Conservation (phyloP, 305 asterid species). For the Salvia sclarea region DNA sequence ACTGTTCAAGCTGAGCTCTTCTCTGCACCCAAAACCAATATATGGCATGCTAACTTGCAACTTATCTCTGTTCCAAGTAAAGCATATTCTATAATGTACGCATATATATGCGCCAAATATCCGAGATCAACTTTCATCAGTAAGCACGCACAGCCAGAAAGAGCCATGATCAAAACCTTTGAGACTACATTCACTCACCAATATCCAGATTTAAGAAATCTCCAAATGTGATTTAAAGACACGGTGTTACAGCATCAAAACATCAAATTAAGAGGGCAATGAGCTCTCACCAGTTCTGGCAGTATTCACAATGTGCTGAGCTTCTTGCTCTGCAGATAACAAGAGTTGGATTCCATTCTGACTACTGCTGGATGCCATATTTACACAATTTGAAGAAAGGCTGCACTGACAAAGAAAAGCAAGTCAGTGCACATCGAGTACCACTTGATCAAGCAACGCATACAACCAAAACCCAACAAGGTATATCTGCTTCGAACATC, state of each 20-base stretch:
- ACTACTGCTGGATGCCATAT: constrained; percentile 59
- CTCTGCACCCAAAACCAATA: neutral
- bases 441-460: neutral
- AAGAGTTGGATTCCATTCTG: constrained; percentile 67
- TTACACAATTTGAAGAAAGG: constrained; percentile 23
- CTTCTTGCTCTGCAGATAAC: constrained; percentile 76
- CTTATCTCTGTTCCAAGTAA: neutral
- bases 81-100: neutral
- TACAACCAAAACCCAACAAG: too few relatives aligned
- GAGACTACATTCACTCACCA: neutral
- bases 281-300: constrained; percentile 61
- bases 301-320: constrained; percentile 69
- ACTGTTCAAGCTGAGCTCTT: too few relatives aligned
- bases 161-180: neutral
- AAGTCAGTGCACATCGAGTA: neutral
- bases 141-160: neutral
- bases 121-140: neutral
- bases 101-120: neutral
- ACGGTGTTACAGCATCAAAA: constrained; percentile 2
- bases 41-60: neutral
- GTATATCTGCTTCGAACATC: neutral
- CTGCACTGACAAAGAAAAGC: constrained; percentile 24
- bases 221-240: neutral
- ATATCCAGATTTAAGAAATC: neutral
- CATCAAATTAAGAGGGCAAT: constrained; percentile 17